Evolutionary conservation across 2,329 filamentous ascomycete species (phyloP).

Genomic region (Fusarium brevicatenulatum): DNA sequence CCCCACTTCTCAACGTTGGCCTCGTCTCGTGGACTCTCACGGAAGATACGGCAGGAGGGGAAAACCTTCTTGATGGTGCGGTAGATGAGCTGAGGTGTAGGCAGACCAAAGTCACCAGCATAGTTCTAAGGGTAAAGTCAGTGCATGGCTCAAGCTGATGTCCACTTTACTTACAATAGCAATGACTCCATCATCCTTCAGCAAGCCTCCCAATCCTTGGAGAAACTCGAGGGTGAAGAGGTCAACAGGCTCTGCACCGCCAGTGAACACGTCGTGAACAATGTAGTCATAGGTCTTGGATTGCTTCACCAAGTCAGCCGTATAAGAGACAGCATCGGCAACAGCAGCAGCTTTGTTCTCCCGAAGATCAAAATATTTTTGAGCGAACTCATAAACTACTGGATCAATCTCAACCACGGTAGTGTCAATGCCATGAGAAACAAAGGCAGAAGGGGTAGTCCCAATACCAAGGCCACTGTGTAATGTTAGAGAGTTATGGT

Average conservation of each 20-base stretch:
- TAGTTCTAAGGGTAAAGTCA: constrained; percentile 75
- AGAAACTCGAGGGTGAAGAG: constrained; percentile 92
- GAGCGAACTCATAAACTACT: constrained; percentile 84
- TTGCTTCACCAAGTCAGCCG: constrained; percentile 56
- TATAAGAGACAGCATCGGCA: constrained; percentile 81
- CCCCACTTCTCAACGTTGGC: constrained; percentile 59
- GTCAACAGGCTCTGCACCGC: constrained; percentile 87
- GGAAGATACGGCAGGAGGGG: constrained; percentile 89
- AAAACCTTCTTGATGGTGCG: constrained; percentile 86
- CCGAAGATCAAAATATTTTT: constrained; percentile 83
- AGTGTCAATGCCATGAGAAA: constrained; percentile 88
- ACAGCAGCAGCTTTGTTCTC: constrained; percentile 82
- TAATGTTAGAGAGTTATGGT: constrained; percentile 7
- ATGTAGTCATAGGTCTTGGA: constrained; percentile 83
- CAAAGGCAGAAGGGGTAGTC: constrained; percentile 86
- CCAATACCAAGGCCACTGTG: constrained; percentile 87
- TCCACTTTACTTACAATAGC: constrained; percentile 74
- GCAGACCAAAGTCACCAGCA: constrained; percentile 84
- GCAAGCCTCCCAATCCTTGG: constrained; percentile 71
- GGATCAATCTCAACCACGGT: constrained; percentile 97
- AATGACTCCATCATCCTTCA: constrained; percentile 83
- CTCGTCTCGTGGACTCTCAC: constrained; percentile 72
- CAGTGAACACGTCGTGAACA: constrained; percentile 97
- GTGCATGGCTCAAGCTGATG: background rate
- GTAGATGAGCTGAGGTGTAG: constrained; percentile 80